These are phyloP conservation scores for Scleromitrula shiraiana DNA, from an alignment of 2,329 filamentous ascomycete species.

Conservation along the genomic window DNA sequence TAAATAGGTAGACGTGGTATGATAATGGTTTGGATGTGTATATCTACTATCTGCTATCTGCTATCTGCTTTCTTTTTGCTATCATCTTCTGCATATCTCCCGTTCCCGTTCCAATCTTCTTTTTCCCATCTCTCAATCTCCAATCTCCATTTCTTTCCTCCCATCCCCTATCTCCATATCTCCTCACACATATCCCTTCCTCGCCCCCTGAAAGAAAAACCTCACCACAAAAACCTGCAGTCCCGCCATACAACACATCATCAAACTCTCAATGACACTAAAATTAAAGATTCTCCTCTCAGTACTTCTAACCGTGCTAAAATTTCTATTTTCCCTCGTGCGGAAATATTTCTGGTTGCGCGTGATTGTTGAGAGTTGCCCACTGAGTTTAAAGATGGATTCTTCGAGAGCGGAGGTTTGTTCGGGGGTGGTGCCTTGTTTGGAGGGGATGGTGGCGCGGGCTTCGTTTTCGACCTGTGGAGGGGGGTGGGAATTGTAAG, in stretches of 20 bases:
- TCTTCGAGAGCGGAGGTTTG: constrained; percentile 86
- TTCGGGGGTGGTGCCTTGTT: constrained; percentile 81
- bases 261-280: constrained; percentile 80
- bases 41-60: too few species aligned
- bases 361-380: constrained; percentile 86
- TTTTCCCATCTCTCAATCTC: neutral
- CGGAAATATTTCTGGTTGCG: constrained; percentile 99
- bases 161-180: constrained; percentile 1
- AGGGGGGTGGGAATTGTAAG: neutral
- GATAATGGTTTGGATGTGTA: too few species aligned
- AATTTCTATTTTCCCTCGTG: constrained; percentile 96
- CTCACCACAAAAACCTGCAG: constrained; percentile 95
- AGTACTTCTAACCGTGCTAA: constrained; percentile 94
- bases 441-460: constrained; percentile 73
- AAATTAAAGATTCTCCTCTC: constrained; percentile 97
- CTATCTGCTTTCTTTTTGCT: neutral
- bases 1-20: too few species aligned
- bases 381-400: constrained; percentile 89
- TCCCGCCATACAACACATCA: constrained; percentile 93
- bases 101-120: neutral
- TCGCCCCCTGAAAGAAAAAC: constrained; percentile 91
- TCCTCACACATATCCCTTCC: constrained; percentile 60
- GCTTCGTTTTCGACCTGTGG: constrained; percentile 80
- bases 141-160: constrained; percentile 6
- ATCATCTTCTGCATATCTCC: neutral